These are phyloP conservation scores for Boehmeria nivea DNA, from an alignment of 306 rosid genomes.

Conservation along the genomic window DNA sequence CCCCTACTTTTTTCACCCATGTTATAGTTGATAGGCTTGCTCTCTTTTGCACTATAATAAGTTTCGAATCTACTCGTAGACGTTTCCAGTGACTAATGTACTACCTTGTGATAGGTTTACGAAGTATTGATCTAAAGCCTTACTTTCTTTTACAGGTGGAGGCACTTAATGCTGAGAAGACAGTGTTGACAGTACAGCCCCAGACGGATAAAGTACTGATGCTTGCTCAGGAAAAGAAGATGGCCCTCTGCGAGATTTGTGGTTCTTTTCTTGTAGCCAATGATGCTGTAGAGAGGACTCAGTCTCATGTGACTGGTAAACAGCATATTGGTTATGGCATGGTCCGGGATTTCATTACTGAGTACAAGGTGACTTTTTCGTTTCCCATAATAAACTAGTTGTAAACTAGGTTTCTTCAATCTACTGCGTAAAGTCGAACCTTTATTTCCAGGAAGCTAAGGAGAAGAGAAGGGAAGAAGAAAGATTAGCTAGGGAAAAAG, in stretches of 20 bases:
- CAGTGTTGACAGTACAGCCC: conserved; percentile 67
- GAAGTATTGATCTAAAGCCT: too few species aligned
- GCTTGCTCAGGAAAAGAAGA: conserved; percentile 93
- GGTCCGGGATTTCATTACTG: conserved; percentile 88
- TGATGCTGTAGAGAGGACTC: conserved; percentile 97
- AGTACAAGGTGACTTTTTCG: conserved; percentile 56
- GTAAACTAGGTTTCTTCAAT: background rate
- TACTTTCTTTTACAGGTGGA: conserved; percentile 59
- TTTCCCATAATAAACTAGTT: conserved; percentile 11
- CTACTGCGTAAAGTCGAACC: too few species aligned
- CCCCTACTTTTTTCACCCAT: too few species aligned
- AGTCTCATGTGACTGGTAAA: conserved; percentile 94
- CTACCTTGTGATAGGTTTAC: too few species aligned
- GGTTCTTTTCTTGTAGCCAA: conserved; percentile 99
- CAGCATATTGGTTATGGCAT: conserved; percentile 99
- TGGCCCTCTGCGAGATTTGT: conserved; percentile 97
- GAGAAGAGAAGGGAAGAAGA: conserved; percentile 89
- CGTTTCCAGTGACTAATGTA: too few species aligned
- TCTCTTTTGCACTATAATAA: background rate
- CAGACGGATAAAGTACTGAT: conserved; percentile 64
- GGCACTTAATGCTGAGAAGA: conserved; percentile 76
- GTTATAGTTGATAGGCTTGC: background rate
- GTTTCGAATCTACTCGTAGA: background rate
- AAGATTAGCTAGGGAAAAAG: conserved; percentile 73
- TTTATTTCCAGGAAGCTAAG: conserved; percentile 53